Evolutionary conservation across 1,284 basidiomycete species (phyloP).

Genomic region (Cryptococcus sp.): DNA sequence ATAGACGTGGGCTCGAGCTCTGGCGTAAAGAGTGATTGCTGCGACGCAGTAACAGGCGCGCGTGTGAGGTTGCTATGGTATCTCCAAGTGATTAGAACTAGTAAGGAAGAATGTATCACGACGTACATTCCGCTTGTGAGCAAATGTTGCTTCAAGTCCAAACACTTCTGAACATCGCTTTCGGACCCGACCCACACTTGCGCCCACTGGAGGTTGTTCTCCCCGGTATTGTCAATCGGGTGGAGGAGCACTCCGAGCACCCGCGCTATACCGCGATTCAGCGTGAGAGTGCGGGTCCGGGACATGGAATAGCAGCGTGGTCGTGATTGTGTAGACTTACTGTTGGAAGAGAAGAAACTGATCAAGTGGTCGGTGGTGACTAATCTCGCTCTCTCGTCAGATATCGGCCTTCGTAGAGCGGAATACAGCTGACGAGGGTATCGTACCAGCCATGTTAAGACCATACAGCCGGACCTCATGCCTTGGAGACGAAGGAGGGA

Average conservation of each 20-base stretch:
- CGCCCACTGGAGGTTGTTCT: conserved; percentile 36
- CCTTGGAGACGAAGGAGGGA: conserved; percentile 4
- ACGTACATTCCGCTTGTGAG: conserved; percentile 40
- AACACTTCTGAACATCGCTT: conserved; percentile 32
- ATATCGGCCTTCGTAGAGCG: too few species aligned
- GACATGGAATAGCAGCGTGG: neutral
- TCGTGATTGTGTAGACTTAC: conserved; percentile 15
- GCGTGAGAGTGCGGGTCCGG: neutral
- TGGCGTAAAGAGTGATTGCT: conserved; percentile 3
- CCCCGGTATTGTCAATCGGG: conserved; percentile 8
- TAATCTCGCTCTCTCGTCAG: conserved; percentile 10
- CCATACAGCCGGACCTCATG: conserved; percentile 32
- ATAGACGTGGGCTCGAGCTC: neutral
- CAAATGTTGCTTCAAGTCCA: conserved; percentile 31
- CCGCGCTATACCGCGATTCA: conserved; percentile 16
- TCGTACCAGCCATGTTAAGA: conserved; percentile 22
- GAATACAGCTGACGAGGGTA: neutral
- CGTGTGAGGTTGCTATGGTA: conserved; percentile 17
- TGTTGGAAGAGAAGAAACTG: conserved; percentile 36
- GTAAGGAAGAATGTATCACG: neutral
- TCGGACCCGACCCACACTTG: conserved; percentile 40
- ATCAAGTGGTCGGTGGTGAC: conserved; percentile 37
- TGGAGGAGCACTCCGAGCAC: conserved; percentile 37
- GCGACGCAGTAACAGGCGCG: conserved; percentile 1
- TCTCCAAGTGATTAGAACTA: neutral